Percentiles rank a stretch among this genome's conserved stretches.
Evolutionary conservation across 805 yeast species (phyloP).

Genomic region (Middelhovenomyces tepae): DNA sequence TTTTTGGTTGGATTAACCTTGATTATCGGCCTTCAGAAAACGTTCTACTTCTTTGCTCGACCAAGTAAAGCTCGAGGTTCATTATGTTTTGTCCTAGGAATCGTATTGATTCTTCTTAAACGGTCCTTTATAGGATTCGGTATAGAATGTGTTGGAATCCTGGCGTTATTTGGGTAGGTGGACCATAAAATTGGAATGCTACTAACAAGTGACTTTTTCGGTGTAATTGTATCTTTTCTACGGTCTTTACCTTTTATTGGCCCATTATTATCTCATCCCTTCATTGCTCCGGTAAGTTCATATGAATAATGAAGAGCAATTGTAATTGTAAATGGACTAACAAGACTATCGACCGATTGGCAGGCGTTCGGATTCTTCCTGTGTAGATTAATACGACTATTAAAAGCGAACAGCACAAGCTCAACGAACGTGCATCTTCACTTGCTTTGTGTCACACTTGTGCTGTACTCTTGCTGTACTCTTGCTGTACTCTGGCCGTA

Average conservation of each 20-base stretch:
- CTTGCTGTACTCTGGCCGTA: too few relatives aligned
- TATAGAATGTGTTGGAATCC: conserved; percentile 79
- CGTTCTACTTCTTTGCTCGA: conserved; percentile 73
- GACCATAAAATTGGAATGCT: too few relatives aligned
- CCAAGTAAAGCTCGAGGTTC: conserved; percentile 85
- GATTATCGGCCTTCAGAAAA: conserved; percentile 81
- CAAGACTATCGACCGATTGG: conserved; percentile 43
- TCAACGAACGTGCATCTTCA: too few relatives aligned
- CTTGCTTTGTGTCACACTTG: too few relatives aligned
- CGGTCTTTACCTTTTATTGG: conserved; percentile 86
- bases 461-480: too few relatives aligned
- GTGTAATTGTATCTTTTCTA: conserved; percentile 77
- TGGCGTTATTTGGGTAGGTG: conserved; percentile 86
- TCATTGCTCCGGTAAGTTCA: conserved; percentile 56
- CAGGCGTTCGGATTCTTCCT: conserved; percentile 62
- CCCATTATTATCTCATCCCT: conserved; percentile 71
- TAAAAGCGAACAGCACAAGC: too few relatives aligned
- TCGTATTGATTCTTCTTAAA: conserved; percentile 62
- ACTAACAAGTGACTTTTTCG: conserved; percentile 64
- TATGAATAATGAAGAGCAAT: neutral
- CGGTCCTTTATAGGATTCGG: conserved; percentile 79
- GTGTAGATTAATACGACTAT: too few relatives aligned
- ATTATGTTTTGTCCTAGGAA: conserved; percentile 67
- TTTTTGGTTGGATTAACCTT: conserved; percentile 75
- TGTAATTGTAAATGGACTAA: conserved; percentile 1